Conservation (phyloP, 179 eudicot genomes). For the Drosera spatulata region DNA sequence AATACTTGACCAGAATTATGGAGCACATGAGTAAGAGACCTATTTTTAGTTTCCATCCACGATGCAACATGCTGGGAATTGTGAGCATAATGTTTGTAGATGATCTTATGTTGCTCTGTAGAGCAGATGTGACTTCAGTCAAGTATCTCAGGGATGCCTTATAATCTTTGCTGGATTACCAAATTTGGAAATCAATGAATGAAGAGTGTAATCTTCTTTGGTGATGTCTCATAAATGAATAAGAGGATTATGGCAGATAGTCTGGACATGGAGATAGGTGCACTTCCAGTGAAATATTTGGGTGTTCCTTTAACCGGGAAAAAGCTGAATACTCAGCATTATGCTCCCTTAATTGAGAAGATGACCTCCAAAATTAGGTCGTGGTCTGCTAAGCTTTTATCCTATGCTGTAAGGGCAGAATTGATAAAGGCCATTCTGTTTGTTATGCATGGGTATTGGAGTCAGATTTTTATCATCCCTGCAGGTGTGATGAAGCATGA, state of each 20-base stretch:
- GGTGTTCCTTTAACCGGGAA: background rate
- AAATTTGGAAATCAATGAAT: too few species aligned
- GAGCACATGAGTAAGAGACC: background rate
- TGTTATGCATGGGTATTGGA: background rate
- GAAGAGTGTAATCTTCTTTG: too few species aligned
- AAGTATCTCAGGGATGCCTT: too few species aligned
- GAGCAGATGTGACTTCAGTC: background rate
- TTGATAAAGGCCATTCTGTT: background rate
- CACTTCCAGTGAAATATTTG: too few species aligned
- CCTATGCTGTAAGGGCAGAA: background rate
- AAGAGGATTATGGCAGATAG: too few species aligned
- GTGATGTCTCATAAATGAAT: too few species aligned
- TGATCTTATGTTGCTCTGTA: background rate
- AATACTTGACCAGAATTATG: background rate
- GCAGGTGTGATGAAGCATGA: background rate
- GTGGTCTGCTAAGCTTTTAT: background rate
- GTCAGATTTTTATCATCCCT: background rate
- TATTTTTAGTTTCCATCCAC: background rate
- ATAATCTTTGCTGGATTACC: too few species aligned
- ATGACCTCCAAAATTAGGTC: background rate
- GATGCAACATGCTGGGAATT: background rate
- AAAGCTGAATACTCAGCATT: background rate
- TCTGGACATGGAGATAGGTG: too few species aligned
- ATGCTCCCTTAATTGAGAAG: background rate
- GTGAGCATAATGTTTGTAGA: background rate